Evolutionary conservation across 2,329 filamentous ascomycete species (phyloP), one percentile per base, ranked within the genome.

Genomic region (Dryadomyces quercivorus): DNA sequence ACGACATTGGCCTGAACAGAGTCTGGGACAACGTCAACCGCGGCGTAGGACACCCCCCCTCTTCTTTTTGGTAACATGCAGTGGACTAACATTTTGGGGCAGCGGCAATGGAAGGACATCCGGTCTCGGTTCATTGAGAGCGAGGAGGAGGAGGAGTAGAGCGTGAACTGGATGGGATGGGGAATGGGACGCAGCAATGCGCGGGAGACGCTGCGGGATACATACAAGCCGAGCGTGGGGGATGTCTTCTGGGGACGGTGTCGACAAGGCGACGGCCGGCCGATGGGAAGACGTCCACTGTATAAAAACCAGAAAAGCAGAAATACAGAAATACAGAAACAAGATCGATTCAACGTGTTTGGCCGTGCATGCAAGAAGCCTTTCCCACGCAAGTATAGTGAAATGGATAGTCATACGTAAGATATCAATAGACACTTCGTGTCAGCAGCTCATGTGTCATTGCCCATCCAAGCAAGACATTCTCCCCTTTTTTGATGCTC

Each of bases 21-120:
- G 66, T 96, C 69, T 98, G 93, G 93, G 89, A 98, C 71, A 78
- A 72, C 69, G 72, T 91, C 69, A 98, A 98, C 83, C 81, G 79
- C 66, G 93, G 93, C 66, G 92, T 96, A 88, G 67, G 88, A 84
- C 5, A 2, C 15, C 18, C 13, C 12, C 21, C 31, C 16, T 50
- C 9, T 36, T 13, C 3, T 16, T 38, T 26, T 40, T 2, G 3
- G 2, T 21, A 3, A 31, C 40, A 10, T 9, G 22, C 13, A 13
- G 13, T n/a, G 18, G 34, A 43, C 43, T 56, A 52, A 56, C 46
- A 2, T n/a, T 47, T 18, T 44, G 16, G 12, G 60, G 62, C 67
- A 97, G 92, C 89, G 92, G 67, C 92, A 96, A 94, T 97, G 93
- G 93, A 96, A 96, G 81, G 93, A 98, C 71, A 96, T 98, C 77